Base-by-base conservation (phyloP, 345 rosid genomes). In the Eucalyptus melliodora region DNA sequence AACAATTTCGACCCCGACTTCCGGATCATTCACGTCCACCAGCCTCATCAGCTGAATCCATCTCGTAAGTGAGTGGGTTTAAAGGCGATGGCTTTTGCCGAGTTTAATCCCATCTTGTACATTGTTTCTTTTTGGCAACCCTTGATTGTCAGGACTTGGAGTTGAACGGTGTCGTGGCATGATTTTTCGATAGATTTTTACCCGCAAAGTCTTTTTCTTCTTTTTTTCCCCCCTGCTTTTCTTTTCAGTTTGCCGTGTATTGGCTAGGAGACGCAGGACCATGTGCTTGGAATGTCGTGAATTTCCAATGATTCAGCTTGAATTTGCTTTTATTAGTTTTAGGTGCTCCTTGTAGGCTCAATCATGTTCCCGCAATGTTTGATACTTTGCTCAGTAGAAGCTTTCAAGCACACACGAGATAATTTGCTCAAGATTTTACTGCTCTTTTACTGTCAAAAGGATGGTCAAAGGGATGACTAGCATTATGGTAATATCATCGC, bases 11-110 rank as follows among this genome's bases (percentile, higher is more conserved):
- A 47, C 8, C 27, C 88, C 90, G 47, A 91, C 89, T 89, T 96
- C 62, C 91, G 91, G 87, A 90, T 94, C 91, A 86, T 94, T 88
- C 93, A 94, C 89, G 93, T 93, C 88, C 92, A 88, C 89, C 92
- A 86, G 69, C 92, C 88, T 83, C 11, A 89, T 8, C 26, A 49
- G 59, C 59, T 91, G 90, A 88, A 88, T 82, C 51, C 37, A 44
- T 49, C 87, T 45, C 44, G 82, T 69, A 69, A 69, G 82, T 34
- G 26, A 17, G 0, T 2, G 47, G 9, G 47, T 77, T 40, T 1
- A 6, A 37, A 40, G 83, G 83, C 42, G 83, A 11, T 77, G 83
- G 83, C 27, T 77, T 77, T 77, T 77, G 47, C 47, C 83, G 13
- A 11, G 83, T 77, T 77, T 77, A 77, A 40, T 77, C 26, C 83